Evolutionary conservation across 352 stramenopile species (phyloP).

Genomic region (Phytopythium ostracodes): DNA sequence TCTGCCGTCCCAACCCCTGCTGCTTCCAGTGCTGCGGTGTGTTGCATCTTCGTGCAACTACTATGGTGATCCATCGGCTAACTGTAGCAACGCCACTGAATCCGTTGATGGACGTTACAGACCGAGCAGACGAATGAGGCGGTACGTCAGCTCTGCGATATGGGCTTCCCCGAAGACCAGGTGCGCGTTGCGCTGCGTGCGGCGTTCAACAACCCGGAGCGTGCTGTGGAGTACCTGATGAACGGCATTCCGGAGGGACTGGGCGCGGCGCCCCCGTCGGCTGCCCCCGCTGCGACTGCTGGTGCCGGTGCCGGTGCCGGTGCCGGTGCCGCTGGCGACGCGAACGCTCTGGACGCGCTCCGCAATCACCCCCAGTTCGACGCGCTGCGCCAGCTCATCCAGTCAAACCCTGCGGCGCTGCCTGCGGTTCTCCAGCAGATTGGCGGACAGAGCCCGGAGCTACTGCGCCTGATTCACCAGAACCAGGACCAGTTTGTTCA

Average conservation of each 20-base stretch:
- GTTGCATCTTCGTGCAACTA: background rate
- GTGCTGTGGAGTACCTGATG: conserved; percentile 88
- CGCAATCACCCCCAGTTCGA: conserved; percentile 86
- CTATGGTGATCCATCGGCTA: background rate
- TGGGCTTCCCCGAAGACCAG: conserved; percentile 88
- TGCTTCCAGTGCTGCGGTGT: conserved; percentile 5
- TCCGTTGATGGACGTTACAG: conserved; percentile 9
- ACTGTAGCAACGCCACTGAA: background rate
- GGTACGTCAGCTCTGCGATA: conserved; percentile 77
- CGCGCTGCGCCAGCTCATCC: conserved; percentile 72
- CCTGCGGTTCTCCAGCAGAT: conserved; percentile 85
- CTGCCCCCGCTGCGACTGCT: conserved; percentile 14
- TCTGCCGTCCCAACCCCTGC: conserved; percentile 19
- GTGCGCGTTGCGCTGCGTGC: conserved; percentile 68
- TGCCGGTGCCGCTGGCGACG: conserved; percentile 15
- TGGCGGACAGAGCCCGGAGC: conserved; percentile 72
- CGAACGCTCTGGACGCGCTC: conserved; percentile 65
- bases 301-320: too few species aligned
- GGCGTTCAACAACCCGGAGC: conserved; percentile 85
- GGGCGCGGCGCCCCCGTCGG: conserved; percentile 20
- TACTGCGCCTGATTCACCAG: conserved; percentile 80
- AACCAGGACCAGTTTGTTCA: conserved; percentile 86
- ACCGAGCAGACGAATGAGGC: conserved; percentile 46
- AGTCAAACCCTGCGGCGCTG: conserved; percentile 79
- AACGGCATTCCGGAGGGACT: conserved; percentile 74